Conservation (phyloP, 148 eudicot genomes). For the Cornus suecica region DNA sequence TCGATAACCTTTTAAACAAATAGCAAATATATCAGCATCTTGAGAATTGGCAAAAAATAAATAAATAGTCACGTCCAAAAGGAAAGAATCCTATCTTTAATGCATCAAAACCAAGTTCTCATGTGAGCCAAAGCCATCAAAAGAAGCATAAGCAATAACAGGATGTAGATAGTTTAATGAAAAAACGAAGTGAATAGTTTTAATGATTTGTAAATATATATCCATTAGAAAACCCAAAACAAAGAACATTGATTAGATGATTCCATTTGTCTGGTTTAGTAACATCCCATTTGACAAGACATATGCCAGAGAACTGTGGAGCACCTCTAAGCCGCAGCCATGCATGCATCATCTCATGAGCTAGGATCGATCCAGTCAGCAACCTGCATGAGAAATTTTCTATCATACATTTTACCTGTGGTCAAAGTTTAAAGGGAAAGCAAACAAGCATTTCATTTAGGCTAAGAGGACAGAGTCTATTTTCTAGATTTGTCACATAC, state of each 20-base stretch:
- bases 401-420: not conserved
- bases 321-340: conserved; percentile 68
- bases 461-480: not conserved
- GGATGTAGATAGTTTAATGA: not conserved
- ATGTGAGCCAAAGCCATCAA: not conserved
- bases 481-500: not conserved
- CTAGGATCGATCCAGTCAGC: conserved; percentile 70
- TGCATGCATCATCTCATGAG: conserved; percentile 84
- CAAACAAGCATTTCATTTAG: not conserved
- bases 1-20: conserved; percentile 45
- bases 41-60: not conserved
- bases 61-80: not conserved
- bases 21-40: conserved; percentile 7
- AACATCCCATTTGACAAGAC: not conserved
- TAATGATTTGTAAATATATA: not conserved
- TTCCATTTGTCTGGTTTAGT: conserved; percentile 1
- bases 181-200: not conserved
- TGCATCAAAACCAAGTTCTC: not conserved
- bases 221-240: not conserved
- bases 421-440: not conserved
- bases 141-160: not conserved
- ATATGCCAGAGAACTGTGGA: not conserved
- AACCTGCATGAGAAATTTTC: conserved; percentile 31
- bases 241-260: not conserved
- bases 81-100: not conserved